Percentiles rank a stretch among this genome's conserved stretches.
These are phyloP conservation scores for Collybia nuda DNA, from an alignment of 768 basidiomycete genomes.

Conservation along the genomic window DNA sequence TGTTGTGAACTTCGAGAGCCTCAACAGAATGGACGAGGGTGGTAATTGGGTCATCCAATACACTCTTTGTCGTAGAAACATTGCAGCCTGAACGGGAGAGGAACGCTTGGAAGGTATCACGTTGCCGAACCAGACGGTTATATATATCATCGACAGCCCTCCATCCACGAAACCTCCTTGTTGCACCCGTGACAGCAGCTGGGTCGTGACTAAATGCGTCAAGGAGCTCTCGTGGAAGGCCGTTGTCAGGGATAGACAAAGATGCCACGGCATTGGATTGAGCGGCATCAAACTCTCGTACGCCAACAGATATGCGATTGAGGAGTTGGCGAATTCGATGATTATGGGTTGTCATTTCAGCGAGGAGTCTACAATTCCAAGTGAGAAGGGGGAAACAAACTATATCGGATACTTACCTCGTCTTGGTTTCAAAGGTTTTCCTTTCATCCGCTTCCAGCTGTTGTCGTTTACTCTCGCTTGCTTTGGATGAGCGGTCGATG, in stretches of 20 bases:
- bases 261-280: constrained; percentile 50
- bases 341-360: constrained; percentile 60
- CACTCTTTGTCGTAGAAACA: constrained; percentile 29
- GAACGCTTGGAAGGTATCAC: constrained; percentile 50
- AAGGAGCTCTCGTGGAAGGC: constrained; percentile 63
- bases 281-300: constrained; percentile 66
- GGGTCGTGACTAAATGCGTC: constrained; percentile 80
- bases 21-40: constrained; percentile 49
- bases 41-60: constrained; percentile 55
- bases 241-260: constrained; percentile 44
- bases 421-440: constrained; percentile 55
- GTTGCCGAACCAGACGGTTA: constrained; percentile 59
- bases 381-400: background rate
- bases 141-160: constrained; percentile 77
- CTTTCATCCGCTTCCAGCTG: constrained; percentile 43
- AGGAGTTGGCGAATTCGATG: constrained; percentile 67
- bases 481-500: constrained; percentile 19
- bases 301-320: constrained; percentile 58
- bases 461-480: constrained; percentile 30
- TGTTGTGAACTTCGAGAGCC: constrained; percentile 45
- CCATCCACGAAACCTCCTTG: constrained; percentile 63
- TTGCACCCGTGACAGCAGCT: constrained; percentile 67
- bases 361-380: constrained; percentile 48
- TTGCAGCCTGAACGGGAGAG: constrained; percentile 26
- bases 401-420: constrained; percentile 40